Base-by-base conservation (phyloP, 164 flowering plant species). In the Paratinospora sagittata region DNA sequence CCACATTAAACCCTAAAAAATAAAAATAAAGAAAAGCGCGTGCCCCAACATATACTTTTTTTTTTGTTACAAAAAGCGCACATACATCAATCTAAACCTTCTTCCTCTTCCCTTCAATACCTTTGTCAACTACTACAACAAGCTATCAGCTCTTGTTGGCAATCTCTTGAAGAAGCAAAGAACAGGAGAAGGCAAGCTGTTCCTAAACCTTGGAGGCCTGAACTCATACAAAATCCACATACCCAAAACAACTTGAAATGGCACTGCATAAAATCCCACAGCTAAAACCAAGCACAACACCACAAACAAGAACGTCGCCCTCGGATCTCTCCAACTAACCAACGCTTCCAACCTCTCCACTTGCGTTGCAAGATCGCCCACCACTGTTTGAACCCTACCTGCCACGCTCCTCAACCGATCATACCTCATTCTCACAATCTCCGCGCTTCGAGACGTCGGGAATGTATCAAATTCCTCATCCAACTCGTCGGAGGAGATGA, bases 381-480 rank as follows among this genome's bases (percentile, higher is more conserved):
- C 82, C 52, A 88, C 91, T 0, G 91, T 90, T 72, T 90, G 96
- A 47, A 90, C 85, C 73, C 88, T 79, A 63, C 92, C 91, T 11
- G 86, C 91, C n/a, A 87, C 82, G 49, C 88, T 85, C 60, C 92
- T 85, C 58, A 90, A 76, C 0, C 92, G 84, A 61, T 90, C 92
- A 67, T 88, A 88, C 63, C 92, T 83, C 88, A 87, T 88, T 68
- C 86, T 73, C 23, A 86, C 89, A 1, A 83, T 78, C 66, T 90
- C 90, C 0, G 88, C 61, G 5, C 84, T 78, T 6, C 81, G 70
- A 3, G 90, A 77, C 58, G 92, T 88, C 6, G 95, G 95, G 74
- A 90, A 90, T 0, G 92, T 83, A 67, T 90, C 92, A 62, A 88
- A 90, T 70, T 90, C 96, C 77, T 90, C 96, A 34, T 90, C 91